phyloP scores from a whole-genome alignment of 192 early-diverging fungal genomes.

The Backusella parvicylindrica region DNA sequence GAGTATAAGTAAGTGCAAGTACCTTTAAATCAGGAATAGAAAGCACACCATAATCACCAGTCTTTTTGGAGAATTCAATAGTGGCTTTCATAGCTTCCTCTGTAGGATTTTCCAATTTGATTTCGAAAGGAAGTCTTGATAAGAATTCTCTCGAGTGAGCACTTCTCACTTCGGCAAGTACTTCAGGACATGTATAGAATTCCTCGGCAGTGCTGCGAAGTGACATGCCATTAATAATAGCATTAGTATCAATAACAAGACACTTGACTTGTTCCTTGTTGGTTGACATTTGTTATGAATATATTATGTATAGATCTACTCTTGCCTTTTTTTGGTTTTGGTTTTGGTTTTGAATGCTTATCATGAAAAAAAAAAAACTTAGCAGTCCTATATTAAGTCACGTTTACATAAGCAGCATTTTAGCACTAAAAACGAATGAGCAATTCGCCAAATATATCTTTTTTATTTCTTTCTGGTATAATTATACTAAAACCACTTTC shows the following conservation, averaged over 20 bases:
- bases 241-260: slow-evolving; percentile 73
- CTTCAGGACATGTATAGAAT: slow-evolving; percentile 87
- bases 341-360: background rate
- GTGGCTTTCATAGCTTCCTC: slow-evolving; percentile 68
- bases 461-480: background rate
- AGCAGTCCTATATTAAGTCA: background rate
- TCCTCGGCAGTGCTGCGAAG: slow-evolving; percentile 62
- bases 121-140: slow-evolving; percentile 56
- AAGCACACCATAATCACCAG: slow-evolving; percentile 85
- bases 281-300: background rate
- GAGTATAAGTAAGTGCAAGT: slow-evolving; percentile 82
- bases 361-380: background rate
- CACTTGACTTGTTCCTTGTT: slow-evolving; percentile 5
- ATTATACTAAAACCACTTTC: background rate
- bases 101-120: slow-evolving; percentile 55
- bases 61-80: slow-evolving; percentile 80
- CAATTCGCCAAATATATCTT: background rate
- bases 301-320: background rate
- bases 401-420: background rate
- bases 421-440: background rate
- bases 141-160: slow-evolving; percentile 60
- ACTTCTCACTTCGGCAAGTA: slow-evolving; percentile 82
- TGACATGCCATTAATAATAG: slow-evolving; percentile 62
- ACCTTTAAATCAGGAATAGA: slow-evolving; percentile 85
- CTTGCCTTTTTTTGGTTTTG: background rate